Conservation (phyloP, 2,329 filamentous ascomycete genomes). For the Onygenales sp. region DNA sequence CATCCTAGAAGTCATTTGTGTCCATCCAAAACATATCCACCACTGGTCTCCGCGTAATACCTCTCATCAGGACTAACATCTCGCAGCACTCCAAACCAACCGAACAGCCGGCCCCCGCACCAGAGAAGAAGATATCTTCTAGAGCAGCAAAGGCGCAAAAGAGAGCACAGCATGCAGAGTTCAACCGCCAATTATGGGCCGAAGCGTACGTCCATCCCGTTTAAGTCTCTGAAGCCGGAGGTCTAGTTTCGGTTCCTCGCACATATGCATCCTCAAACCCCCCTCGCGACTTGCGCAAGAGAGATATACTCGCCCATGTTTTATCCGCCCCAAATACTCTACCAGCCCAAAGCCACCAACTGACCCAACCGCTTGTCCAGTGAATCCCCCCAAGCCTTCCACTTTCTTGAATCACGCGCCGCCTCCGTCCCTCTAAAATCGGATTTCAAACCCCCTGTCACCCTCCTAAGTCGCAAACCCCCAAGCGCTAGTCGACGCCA, state of each 20-base stretch:
- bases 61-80: neutral
- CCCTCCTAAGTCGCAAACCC: conserved; percentile 76
- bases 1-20: too few species aligned
- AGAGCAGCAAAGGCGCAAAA: conserved; percentile 67
- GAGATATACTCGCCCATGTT: neutral
- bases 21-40: neutral
- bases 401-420: conserved; percentile 61
- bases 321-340: neutral
- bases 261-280: neutral
- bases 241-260: neutral
- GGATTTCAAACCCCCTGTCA: conserved; percentile 73
- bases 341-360: neutral
- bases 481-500: conserved; percentile 45
- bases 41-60: neutral
- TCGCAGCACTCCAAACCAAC: conserved; percentile 19
- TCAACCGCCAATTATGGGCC: conserved; percentile 80
- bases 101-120: conserved; percentile 6
- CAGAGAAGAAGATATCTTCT: conserved; percentile 35
- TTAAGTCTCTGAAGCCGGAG: neutral
- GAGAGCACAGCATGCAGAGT: conserved; percentile 68
- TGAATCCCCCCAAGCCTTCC: conserved; percentile 63
- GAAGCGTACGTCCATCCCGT: conserved; percentile 53
- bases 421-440: conserved; percentile 54
- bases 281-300: neutral
- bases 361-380: conserved; percentile 19